Conservation (phyloP, 2,329 filamentous ascomycete species). For the Anisogramma anomala region DNA sequence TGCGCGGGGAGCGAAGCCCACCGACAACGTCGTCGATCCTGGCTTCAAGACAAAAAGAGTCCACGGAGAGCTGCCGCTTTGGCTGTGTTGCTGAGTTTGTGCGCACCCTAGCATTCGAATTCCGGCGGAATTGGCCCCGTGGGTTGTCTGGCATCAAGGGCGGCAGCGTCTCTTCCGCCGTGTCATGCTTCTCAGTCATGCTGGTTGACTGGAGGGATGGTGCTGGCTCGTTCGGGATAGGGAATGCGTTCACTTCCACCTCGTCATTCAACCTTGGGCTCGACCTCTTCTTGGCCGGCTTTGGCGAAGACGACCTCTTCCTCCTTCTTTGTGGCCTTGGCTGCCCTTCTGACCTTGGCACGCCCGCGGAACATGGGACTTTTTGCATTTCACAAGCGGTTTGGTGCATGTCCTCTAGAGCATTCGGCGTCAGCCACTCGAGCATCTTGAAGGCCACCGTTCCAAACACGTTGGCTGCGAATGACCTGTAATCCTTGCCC, state of each 20-base stretch:
- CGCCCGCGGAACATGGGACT: constrained; percentile 18
- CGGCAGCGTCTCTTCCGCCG: constrained; percentile 3
- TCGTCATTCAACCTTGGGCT: neutral
- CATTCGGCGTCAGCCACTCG: constrained; percentile 55
- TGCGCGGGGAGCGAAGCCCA: constrained; percentile 21
- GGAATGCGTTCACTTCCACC: constrained; percentile 2
- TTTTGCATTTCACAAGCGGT: constrained; percentile 24
- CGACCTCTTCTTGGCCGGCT: neutral
- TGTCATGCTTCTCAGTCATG: neutral
- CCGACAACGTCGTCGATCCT: constrained; percentile 22
- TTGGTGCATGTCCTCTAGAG: constrained; percentile 37
- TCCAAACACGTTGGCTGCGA: constrained; percentile 52
- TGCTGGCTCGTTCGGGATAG: constrained; percentile 9
- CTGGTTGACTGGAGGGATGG: neutral
- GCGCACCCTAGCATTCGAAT: constrained; percentile 25
- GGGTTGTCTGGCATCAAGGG: constrained; percentile 9
- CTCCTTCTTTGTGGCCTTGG: constrained; percentile 11
- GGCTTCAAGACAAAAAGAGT: constrained; percentile 21
- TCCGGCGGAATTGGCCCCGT: constrained; percentile 19
- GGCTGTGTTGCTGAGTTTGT: constrained; percentile 20
- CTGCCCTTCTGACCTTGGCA: constrained; percentile 12
- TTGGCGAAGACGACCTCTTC: constrained; percentile 8
- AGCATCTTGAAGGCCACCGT: constrained; percentile 58
- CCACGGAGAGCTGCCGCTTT: constrained; percentile 24
- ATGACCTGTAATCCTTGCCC: constrained; percentile 47